Percentiles rank a stretch among this genome's conserved stretches.
phyloP scores from a whole-genome alignment of 257 asterid genomes.

The Solanum ossicruentum region DNA sequence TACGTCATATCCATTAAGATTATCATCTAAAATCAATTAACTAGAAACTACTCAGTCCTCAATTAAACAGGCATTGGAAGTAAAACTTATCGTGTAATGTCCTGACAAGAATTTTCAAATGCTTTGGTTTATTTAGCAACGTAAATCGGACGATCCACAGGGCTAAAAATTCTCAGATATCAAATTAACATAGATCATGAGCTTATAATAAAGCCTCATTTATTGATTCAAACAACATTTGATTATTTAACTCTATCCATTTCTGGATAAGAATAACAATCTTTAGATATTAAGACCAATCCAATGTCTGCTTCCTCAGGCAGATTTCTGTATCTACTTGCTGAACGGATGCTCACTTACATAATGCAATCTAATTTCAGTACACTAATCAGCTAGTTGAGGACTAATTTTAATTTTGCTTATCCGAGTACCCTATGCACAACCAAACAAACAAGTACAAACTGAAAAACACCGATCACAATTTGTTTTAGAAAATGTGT shows the following conservation, averaged over 20 bases:
- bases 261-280: neutral
- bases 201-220: neutral
- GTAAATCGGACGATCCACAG: neutral
- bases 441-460: neutral
- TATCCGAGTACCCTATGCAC: neutral
- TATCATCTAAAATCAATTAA: neutral
- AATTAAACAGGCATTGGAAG: neutral
- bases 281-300: neutral
- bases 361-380: neutral
- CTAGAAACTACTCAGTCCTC: neutral
- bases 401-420: neutral
- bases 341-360: neutral
- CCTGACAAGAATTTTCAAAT: neutral
- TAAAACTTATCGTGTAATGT: neutral
- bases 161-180: neutral
- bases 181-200: neutral
- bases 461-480: neutral
- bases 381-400: neutral
- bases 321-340: neutral
- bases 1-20: neutral
- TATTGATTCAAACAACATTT: neutral
- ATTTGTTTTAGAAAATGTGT: neutral
- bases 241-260: neutral
- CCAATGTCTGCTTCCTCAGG: neutral
- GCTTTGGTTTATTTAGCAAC: neutral